Base-by-base conservation (phyloP, 2,329 filamentous ascomycete species). In the Fusarium sp. region DNA sequence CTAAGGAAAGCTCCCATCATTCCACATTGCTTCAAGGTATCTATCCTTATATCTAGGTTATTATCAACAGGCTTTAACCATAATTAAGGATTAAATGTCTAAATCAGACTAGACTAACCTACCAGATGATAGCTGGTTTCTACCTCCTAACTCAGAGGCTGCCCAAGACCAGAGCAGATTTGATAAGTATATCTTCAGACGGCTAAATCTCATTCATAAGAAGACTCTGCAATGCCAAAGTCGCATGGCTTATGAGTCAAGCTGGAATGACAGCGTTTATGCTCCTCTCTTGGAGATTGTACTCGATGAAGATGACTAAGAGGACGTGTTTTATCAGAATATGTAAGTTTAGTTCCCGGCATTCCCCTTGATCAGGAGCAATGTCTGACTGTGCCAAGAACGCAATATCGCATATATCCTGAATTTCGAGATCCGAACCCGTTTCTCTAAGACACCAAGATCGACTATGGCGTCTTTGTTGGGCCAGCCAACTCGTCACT, bases 51-150 rank as follows among this genome's bases (percentile, higher is more conserved):
- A n/a, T n/a, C n/a, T n/a, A n/a, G n/a, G n/a, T n/a, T n/a, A n/a
- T n/a, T n/a, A n/a, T n/a, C n/a, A n/a, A n/a, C n/a, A n/a, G n/a
- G n/a, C n/a, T n/a, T n/a, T n/a, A n/a, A n/a, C n/a, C n/a, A n/a
- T n/a, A n/a, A n/a, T n/a, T n/a, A n/a, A n/a, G n/a, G n/a, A n/a
- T n/a, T n/a, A n/a, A n/a, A n/a, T n/a, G n/a, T n/a, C n/a, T n/a
- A n/a, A n/a, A n/a, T n/a, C n/a, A n/a, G n/a, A n/a, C n/a, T n/a
- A n/a, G n/a, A n/a, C 48, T 24, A 43, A 57, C 31, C 47, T 38
- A 19, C 53, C 53, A 3, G 34, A 34, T 22, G 53, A 57, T n/a
- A 57, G 47, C 36, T 57, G 42, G 47, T 57, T 57, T 15, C 34
- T 52, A 29, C 46, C 49, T 12, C 26, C 31, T 11, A 34, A 41